These are phyloP conservation scores for Stephanocyclus meneghinianus DNA, from an alignment of 352 stramenopile species.

Conservation along the genomic window DNA sequence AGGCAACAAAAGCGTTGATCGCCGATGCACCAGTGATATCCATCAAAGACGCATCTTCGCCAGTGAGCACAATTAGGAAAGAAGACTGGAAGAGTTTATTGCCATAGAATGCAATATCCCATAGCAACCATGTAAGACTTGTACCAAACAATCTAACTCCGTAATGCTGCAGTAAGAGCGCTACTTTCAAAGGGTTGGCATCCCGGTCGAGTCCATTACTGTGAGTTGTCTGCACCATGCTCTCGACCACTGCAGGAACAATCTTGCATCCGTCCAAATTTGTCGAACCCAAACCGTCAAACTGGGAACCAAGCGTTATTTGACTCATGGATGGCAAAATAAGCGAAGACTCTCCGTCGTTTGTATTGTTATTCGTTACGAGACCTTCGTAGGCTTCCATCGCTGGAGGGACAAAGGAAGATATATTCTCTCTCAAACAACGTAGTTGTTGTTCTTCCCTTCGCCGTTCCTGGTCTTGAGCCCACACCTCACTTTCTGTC, in stretches of 20 bases:
- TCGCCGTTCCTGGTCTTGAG: slow-evolving; percentile 38
- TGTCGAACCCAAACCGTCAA: slow-evolving; percentile 35
- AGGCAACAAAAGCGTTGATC: slow-evolving; percentile 77
- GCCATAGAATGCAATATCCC: slow-evolving; percentile 80
- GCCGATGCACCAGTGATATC: slow-evolving; percentile 57
- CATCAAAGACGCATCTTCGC: slow-evolving; percentile 55
- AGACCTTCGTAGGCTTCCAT: not conserved
- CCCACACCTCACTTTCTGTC: slow-evolving; percentile 73
- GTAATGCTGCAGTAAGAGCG: slow-evolving; percentile 63
- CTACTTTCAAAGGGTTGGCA: slow-evolving; percentile 8
- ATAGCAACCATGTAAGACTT: slow-evolving; percentile 67
- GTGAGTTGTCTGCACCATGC: slow-evolving; percentile 15
- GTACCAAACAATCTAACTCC: slow-evolving; percentile 74
- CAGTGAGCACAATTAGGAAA: slow-evolving; percentile 73
- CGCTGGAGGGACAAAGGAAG: slow-evolving; percentile 5
- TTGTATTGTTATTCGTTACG: not conserved
- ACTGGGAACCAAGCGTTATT: slow-evolving; percentile 38
- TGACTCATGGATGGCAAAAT: slow-evolving; percentile 21
- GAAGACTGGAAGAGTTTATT: slow-evolving; percentile 81
- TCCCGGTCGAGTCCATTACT: not conserved
- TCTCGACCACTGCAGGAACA: slow-evolving; percentile 30
- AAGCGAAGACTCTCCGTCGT: slow-evolving; percentile 1
- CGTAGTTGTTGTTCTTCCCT: not conserved
- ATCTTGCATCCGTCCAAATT: slow-evolving; percentile 41
- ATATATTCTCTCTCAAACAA: not conserved